Conservation (phyloP, 495 filamentous ascomycete genomes). For the Talaromyces adpressus region DNA sequence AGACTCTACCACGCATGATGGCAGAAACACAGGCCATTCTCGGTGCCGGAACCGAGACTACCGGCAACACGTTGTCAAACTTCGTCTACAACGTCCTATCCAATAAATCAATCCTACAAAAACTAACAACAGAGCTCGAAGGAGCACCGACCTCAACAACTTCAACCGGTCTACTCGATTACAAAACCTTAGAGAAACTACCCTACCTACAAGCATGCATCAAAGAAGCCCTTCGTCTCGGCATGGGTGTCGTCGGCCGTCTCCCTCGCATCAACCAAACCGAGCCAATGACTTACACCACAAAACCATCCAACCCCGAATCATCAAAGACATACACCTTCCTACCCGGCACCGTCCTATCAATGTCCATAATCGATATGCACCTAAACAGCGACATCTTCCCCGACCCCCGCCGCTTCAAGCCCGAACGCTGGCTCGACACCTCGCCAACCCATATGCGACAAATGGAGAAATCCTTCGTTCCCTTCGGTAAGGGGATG, state of each 20-base stretch:
- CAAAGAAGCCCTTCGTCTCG: slow-evolving; percentile 22
- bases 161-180: slow-evolving; percentile 5
- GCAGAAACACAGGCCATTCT: slow-evolving; percentile 31
- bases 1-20: slow-evolving; percentile 10
- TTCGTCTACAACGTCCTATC: slow-evolving; percentile 19
- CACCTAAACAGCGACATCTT: slow-evolving; percentile 27
- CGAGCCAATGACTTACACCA: slow-evolving; percentile 15
- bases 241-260: slow-evolving; percentile 7
- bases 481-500: slow-evolving; percentile 24
- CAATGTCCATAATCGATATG: slow-evolving; percentile 26
- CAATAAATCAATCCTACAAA: slow-evolving; percentile 15
- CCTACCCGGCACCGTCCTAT: slow-evolving; percentile 25
- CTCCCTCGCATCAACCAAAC: slow-evolving; percentile 10
- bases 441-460: slow-evolving; percentile 3
- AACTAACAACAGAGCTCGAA: slow-evolving; percentile 20
- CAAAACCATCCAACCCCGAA: not conserved
- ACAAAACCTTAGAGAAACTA: slow-evolving; percentile 21
- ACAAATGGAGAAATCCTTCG: slow-evolving; percentile 18
- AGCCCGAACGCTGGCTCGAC: slow-evolving; percentile 39
- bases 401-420: slow-evolving; percentile 25
- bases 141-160: slow-evolving; percentile 12
- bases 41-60: slow-evolving; percentile 34
- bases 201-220: slow-evolving; percentile 36
- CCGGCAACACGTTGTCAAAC: slow-evolving; percentile 12
- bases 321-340: slow-evolving; percentile 15